Conservation (phyloP, 108 stramenopile species). For the Cyclostephanos tholiformis region DNA sequence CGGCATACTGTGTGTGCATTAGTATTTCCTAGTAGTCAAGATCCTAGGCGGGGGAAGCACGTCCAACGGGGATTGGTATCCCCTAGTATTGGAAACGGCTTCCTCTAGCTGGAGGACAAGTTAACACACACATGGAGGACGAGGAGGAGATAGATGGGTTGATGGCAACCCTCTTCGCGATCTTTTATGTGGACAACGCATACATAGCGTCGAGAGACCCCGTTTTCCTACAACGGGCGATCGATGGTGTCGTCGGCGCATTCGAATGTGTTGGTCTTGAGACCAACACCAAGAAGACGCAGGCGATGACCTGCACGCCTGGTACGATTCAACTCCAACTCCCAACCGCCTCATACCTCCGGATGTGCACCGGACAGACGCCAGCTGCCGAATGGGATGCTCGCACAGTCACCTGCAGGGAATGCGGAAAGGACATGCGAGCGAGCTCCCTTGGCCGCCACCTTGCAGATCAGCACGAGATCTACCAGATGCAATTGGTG, state of each 20-base stretch:
- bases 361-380: not conserved
- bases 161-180: conserved; percentile 13
- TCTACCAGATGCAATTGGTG: not conserved
- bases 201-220: too few species aligned
- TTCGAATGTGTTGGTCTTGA: too few species aligned
- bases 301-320: not conserved
- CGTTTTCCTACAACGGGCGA: too few species aligned
- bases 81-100: too few species aligned
- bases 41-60: too few species aligned
- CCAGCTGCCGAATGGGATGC: not conserved
- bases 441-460: conserved; percentile 1
- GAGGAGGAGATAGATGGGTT: not conserved
- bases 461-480: not conserved
- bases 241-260: too few species aligned
- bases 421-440: not conserved
- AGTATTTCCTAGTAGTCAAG: too few species aligned
- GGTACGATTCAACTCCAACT: not conserved
- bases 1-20: too few species aligned
- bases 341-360: not conserved
- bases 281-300: not conserved
- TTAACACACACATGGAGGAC: too few species aligned
- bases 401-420: conserved; percentile 2
- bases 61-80: too few species aligned
- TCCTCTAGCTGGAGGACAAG: too few species aligned
- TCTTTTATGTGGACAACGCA: too few species aligned